Conservation (phyloP, 352 stramenopile species). For the Pythium aphanidermatum region DNA sequence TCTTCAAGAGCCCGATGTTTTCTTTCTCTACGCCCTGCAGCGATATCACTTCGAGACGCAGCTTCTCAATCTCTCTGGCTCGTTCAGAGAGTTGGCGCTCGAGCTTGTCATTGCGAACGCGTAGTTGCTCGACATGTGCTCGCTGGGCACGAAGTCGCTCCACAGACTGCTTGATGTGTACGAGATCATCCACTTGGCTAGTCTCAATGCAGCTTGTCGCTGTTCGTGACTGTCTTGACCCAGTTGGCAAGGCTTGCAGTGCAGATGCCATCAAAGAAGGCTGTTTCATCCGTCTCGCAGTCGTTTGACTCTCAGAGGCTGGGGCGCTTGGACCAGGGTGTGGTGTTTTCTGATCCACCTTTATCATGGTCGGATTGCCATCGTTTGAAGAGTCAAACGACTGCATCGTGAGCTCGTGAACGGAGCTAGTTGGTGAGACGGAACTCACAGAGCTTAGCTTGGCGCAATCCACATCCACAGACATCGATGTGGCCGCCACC, state of each 20-base stretch:
- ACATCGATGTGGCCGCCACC: too few relatives aligned
- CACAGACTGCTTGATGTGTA: slow-evolving; percentile 51
- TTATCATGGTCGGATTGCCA: neutral
- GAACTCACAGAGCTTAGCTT: slow-evolving; percentile 17
- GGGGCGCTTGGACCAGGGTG: too few relatives aligned
- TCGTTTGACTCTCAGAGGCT: neutral
- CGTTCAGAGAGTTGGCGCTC: slow-evolving; percentile 26
- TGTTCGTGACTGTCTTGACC: neutral
- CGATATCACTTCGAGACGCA: slow-evolving; percentile 32
- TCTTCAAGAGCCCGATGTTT: slow-evolving; percentile 48
- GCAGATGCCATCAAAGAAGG: neutral
- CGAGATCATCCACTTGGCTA: slow-evolving; percentile 17
- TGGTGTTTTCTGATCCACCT: neutral
- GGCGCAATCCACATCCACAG: too few relatives aligned
- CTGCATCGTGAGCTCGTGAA: slow-evolving; percentile 12
- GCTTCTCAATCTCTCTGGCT: slow-evolving; percentile 33
- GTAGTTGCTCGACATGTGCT: slow-evolving; percentile 46
- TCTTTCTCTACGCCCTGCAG: slow-evolving; percentile 41
- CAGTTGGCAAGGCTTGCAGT: neutral
- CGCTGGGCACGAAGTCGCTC: slow-evolving; percentile 42
- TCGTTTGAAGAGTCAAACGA: slow-evolving; percentile 8
- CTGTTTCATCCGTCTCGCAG: neutral
- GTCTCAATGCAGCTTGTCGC: neutral
- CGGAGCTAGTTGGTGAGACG: slow-evolving; percentile 20
- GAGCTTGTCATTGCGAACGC: slow-evolving; percentile 32